A percentile compares a stretch with the other conserved stretches of the same genome.
Conservation (phyloP, 345 rosid species). For the Passiflora organensis region DNA sequence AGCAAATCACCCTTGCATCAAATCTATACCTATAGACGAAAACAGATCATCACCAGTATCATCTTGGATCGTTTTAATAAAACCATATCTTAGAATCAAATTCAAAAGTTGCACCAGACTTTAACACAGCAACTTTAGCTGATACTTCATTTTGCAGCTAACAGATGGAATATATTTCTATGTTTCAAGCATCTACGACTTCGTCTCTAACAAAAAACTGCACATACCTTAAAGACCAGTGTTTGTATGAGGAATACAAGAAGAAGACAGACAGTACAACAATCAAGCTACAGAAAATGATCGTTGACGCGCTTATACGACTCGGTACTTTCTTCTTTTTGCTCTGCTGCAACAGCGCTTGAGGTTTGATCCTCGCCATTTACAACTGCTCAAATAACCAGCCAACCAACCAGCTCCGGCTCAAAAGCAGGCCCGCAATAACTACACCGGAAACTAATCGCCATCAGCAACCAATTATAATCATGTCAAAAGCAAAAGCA, state of each 20-base stretch:
- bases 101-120: neutral
- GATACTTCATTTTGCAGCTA: neutral
- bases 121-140: neutral
- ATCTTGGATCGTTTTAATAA: neutral
- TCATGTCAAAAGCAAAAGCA: neutral
- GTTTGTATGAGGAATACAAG: conserved; percentile 50
- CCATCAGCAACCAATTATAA: neutral
- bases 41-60: neutral
- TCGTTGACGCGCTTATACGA: conserved; percentile 46
- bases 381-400: neutral
- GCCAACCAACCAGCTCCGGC: neutral
- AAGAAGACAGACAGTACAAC: conserved; percentile 41
- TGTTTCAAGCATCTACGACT: neutral
- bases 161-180: neutral
- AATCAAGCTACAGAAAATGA: conserved; percentile 41
- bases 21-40: neutral
- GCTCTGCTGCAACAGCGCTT: conserved; percentile 66
- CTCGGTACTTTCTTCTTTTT: conserved; percentile 68
- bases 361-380: conserved; percentile 82
- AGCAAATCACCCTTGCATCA: neutral
- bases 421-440: no score
- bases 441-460: neutral
- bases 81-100: neutral
- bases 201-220: neutral
- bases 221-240: conserved; percentile 55